Percentiles rank a stretch among this genome's conserved stretches.
Evolutionary conservation across 2,329 filamentous ascomycete species (phyloP).

Genomic region (Trichophyton benhamiae): DNA sequence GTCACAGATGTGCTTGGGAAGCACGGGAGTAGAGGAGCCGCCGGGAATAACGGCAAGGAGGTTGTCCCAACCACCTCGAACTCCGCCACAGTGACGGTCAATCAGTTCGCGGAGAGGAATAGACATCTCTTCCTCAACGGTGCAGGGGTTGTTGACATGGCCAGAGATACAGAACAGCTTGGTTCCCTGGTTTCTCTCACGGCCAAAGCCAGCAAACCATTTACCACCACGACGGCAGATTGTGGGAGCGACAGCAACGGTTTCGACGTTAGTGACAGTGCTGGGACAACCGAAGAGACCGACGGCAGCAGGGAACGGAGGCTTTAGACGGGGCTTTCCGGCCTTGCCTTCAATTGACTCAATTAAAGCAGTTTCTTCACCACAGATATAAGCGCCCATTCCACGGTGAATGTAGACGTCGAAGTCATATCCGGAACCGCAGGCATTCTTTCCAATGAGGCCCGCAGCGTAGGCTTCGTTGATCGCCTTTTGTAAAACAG

Average conservation of each 20-base stretch:
- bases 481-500: slow-evolving; percentile 84
- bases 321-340: slow-evolving; percentile 96
- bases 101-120: slow-evolving; percentile 93
- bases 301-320: slow-evolving; percentile 92
- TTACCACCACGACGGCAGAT: slow-evolving; percentile 82
- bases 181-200: slow-evolving; percentile 90
- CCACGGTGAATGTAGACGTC: slow-evolving; percentile 94
- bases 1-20: slow-evolving; percentile 81
- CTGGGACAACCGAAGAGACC: slow-evolving; percentile 97
- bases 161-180: slow-evolving; percentile 98
- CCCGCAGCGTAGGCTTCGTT: slow-evolving; percentile 95
- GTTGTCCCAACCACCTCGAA: slow-evolving; percentile 96
- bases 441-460: slow-evolving; percentile 95
- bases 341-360: slow-evolving; percentile 98
- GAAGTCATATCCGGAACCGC: slow-evolving; percentile 92
- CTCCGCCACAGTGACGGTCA: slow-evolving; percentile 95
- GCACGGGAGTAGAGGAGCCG: slow-evolving; percentile 89
- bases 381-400: slow-evolving; percentile 94
- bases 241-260: slow-evolving; percentile 84
- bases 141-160: slow-evolving; percentile 96
- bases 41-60: slow-evolving; percentile 88
- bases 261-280: slow-evolving; percentile 97
- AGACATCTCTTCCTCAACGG: slow-evolving; percentile 98
- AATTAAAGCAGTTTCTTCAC: slow-evolving; percentile 95
- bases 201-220: slow-evolving; percentile 91